phyloP scores from a whole-genome alignment of 768 basidiomycete species.

The Leccinum ochraceum region DNA sequence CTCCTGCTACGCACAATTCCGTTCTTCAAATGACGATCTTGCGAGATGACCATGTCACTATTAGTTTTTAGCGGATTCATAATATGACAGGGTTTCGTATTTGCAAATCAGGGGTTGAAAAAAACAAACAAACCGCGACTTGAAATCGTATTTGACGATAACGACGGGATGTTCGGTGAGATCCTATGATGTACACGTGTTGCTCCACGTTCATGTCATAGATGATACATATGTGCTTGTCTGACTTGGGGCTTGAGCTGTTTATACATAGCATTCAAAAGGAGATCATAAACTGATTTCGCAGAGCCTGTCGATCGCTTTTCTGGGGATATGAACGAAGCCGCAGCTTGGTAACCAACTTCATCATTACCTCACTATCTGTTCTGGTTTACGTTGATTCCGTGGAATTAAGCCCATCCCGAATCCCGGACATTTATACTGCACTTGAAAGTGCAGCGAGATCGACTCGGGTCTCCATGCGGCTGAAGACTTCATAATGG shows the following conservation, averaged over 20 bases:
- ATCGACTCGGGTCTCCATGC: conserved; percentile 25
- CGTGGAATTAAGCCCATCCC: conserved; percentile 23
- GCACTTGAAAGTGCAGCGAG: conserved; percentile 17
- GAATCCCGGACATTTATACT: background rate
- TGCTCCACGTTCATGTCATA: conserved; percentile 14
- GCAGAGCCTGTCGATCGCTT: conserved; percentile 21
- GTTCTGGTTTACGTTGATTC: conserved; percentile 31
- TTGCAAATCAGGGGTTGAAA: conserved; percentile 17
- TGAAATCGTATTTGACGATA: conserved; percentile 31
- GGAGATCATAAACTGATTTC: conserved; percentile 2
- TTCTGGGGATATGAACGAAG: conserved; percentile 21
- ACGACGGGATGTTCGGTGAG: conserved; percentile 11
- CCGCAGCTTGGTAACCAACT: conserved; percentile 23
- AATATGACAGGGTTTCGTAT: conserved; percentile 10
- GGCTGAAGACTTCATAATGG: background rate
- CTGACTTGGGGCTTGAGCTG: conserved; percentile 5
- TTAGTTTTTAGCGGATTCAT: background rate
- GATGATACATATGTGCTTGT: conserved; percentile 1
- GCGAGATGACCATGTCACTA: background rate
- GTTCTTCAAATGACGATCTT: background rate
- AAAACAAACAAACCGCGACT: conserved; percentile 1
- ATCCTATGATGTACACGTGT: conserved; percentile 24
- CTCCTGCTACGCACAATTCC: background rate
- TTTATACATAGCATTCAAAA: conserved; percentile 2
- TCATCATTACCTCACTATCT: conserved; percentile 32